These are phyloP conservation scores for Botrytis hyacinthi DNA, from an alignment of 2,329 filamentous ascomycete genomes.

Conservation along the genomic window DNA sequence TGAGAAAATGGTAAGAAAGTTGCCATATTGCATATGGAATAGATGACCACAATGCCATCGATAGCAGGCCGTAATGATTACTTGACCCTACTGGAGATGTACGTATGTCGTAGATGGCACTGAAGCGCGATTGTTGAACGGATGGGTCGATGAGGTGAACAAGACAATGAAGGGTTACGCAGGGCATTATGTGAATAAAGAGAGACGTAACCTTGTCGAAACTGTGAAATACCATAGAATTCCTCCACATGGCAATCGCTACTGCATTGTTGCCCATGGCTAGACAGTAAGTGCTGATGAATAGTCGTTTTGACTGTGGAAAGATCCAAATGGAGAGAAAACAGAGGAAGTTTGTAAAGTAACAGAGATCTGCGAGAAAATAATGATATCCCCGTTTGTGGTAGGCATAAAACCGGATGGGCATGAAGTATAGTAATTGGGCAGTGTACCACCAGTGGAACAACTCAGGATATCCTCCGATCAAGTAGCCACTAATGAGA, in stretches of 20 bases:
- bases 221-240: slow-evolving; percentile 96
- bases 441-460: slow-evolving; percentile 92
- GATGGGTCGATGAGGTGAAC: slow-evolving; percentile 74
- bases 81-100: slow-evolving; percentile 65
- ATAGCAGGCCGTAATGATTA: slow-evolving; percentile 73
- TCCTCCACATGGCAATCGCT: slow-evolving; percentile 98
- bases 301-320: slow-evolving; percentile 82
- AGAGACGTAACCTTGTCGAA: slow-evolving; percentile 95
- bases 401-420: slow-evolving; percentile 88
- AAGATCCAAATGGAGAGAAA: slow-evolving; percentile 87
- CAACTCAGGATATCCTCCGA: slow-evolving; percentile 79
- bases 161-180: slow-evolving; percentile 86
- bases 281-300: slow-evolving; percentile 88
- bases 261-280: slow-evolving; percentile 96
- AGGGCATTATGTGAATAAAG: slow-evolving; percentile 99
- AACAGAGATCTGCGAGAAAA: slow-evolving; percentile 95
- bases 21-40: slow-evolving; percentile 94
- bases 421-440: slow-evolving; percentile 94
- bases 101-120: slow-evolving; percentile 82
- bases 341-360: slow-evolving; percentile 90
- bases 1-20: slow-evolving; percentile 87
- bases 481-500: slow-evolving; percentile 91
- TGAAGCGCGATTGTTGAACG: slow-evolving; percentile 68
- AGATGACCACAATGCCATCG: slow-evolving; percentile 94
- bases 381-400: slow-evolving; percentile 92